A percentile compares a stretch with the other conserved stretches of the same genome.
These are phyloP conservation scores for Aspergillus sp. DNA, from an alignment of 2,329 filamentous ascomycete genomes.

Conservation along the genomic window DNA sequence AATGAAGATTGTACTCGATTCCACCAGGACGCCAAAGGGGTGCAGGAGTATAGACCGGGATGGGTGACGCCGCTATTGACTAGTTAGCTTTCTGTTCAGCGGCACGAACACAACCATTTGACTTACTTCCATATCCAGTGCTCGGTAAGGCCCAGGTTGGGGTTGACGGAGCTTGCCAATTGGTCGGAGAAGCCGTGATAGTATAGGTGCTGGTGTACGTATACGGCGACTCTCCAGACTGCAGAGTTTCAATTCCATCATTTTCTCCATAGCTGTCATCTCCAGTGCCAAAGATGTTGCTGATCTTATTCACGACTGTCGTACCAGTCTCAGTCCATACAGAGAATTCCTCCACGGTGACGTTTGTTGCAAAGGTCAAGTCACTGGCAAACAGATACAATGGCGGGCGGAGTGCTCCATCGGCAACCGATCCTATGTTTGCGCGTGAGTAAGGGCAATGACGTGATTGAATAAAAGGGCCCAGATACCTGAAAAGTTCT, in stretches of 20 bases:
- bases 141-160: constrained; percentile 35
- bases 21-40: constrained; percentile 35
- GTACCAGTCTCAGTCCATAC: constrained; percentile 35
- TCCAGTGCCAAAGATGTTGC: constrained; percentile 37
- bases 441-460: not conserved
- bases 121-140: constrained; percentile 36
- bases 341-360: constrained; percentile 36
- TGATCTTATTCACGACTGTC: constrained; percentile 34
- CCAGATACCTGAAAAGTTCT: constrained; percentile 25
- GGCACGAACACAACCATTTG: no score
- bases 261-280: constrained; percentile 27
- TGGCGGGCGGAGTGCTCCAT: constrained; percentile 31
- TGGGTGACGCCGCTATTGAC: constrained; percentile 25
- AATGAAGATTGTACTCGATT: constrained; percentile 33
- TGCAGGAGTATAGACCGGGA: constrained; percentile 35
- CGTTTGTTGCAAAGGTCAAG: constrained; percentile 32
- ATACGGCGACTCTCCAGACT: not conserved
- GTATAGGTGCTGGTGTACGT: constrained; percentile 35
- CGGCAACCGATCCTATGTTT: constrained; percentile 31
- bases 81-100: no score
- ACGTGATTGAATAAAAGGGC: rapidly evolving
- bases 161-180: constrained; percentile 27
- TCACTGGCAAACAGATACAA: constrained; percentile 37
- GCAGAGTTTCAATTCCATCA: not conserved
- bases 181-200: constrained; percentile 32